phyloP scores from a whole-genome alignment of 2,329 filamentous ascomycete species.

The Trichoderma citrinoviride region DNA sequence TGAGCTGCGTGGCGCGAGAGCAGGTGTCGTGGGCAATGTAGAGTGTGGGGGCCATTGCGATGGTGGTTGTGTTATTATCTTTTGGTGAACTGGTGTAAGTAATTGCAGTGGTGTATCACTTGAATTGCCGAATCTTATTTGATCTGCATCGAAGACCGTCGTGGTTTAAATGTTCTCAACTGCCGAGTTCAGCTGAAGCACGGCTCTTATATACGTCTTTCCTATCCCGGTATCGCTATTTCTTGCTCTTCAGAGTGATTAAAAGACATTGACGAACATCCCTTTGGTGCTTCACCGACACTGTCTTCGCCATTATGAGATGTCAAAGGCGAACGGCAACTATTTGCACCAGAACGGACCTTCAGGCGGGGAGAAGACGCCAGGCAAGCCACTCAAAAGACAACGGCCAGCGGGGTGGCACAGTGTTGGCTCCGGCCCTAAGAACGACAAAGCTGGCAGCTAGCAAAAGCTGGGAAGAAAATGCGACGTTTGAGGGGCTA shows the following conservation, averaged over 20 bases:
- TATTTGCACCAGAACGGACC: background rate
- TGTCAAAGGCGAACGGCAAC: background rate
- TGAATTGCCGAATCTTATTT: background rate
- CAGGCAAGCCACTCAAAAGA: background rate
- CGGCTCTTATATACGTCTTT: background rate
- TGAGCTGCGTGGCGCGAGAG: background rate
- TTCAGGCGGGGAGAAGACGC: background rate
- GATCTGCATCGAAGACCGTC: too few relatives aligned
- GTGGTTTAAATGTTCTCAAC: background rate
- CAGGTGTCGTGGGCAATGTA: conserved; percentile 11
- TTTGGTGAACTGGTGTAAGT: too few relatives aligned
- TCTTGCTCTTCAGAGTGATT: background rate
- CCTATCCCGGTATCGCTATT: too few relatives aligned
- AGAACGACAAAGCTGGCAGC: background rate
- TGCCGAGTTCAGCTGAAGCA: background rate
- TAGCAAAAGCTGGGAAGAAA: background rate
- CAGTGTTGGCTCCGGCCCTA: background rate
- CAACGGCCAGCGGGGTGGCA: background rate
- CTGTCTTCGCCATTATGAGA: background rate
- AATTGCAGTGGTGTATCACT: background rate
- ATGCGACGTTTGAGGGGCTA: background rate
- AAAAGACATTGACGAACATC: background rate
- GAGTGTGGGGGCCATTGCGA: background rate
- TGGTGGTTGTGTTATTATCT: background rate
- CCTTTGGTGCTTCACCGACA: background rate